Conservation (phyloP, 2,329 filamentous ascomycete genomes). For the Neospermospora avenae region DNA sequence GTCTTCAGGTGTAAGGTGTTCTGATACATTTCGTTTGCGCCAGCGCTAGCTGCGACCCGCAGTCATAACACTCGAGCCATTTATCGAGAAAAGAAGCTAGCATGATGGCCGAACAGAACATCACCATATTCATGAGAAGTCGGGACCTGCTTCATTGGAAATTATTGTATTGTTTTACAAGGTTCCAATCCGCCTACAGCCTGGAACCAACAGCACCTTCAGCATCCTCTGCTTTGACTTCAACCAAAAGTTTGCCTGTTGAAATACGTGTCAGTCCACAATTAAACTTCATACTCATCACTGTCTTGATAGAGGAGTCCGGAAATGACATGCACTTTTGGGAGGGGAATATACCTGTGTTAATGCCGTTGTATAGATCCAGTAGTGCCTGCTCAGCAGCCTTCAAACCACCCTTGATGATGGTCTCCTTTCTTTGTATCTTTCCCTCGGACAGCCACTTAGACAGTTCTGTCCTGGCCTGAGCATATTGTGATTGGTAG, state of each 20-base stretch:
- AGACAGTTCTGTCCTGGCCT: conserved; percentile 58
- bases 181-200: conserved; percentile 4
- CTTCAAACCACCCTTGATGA: conserved; percentile 65
- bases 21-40: no score
- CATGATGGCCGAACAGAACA: no score
- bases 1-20: no score
- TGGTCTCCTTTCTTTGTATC: conserved; percentile 67
- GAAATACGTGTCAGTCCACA: not conserved
- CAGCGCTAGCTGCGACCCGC: no score
- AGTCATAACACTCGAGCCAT: no score
- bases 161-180: no score
- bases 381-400: conserved; percentile 61
- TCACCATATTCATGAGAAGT: no score
- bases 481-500: conserved; percentile 53
- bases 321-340: not conserved
- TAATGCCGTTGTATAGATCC: conserved; percentile 64
- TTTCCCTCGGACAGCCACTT: conserved; percentile 70
- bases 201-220: conserved; percentile 5
- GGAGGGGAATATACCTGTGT: conserved; percentile 52
- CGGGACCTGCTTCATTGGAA: no score
- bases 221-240: conserved; percentile 42
- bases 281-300: not conserved
- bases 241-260: conserved; percentile 51
- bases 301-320: not conserved
- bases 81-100: no score